These are phyloP conservation scores for Phytophthora pistaciae DNA, from an alignment of 352 stramenopile genomes.

Conservation along the genomic window DNA sequence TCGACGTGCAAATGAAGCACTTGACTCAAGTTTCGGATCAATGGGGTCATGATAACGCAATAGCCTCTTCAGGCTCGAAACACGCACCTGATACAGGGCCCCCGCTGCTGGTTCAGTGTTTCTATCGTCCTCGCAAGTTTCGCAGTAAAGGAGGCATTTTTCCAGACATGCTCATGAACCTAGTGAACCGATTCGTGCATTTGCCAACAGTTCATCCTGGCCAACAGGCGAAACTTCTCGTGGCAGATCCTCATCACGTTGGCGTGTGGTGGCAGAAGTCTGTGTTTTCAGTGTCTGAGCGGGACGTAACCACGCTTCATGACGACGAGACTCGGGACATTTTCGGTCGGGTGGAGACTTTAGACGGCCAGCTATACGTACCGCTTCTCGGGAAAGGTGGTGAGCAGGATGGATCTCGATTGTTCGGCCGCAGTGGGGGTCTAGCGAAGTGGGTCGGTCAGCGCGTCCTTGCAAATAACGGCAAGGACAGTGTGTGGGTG, in stretches of 20 bases:
- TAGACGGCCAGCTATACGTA: conserved; percentile 73
- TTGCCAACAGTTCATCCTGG: conserved; percentile 44
- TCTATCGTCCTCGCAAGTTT: conserved; percentile 65
- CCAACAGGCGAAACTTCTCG: conserved; percentile 57
- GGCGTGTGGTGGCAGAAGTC: conserved; percentile 80
- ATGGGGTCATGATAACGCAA: conserved; percentile 64
- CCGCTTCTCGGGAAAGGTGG: conserved; percentile 46
- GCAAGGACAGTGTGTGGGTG: conserved; percentile 75
- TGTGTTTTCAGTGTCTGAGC: conserved; percentile 54
- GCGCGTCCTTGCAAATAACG: conserved; percentile 71
- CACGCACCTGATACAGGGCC: conserved; percentile 10
- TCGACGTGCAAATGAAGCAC: conserved; percentile 68
- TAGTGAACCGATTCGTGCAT: conserved; percentile 54
- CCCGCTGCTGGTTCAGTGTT: conserved; percentile 36
- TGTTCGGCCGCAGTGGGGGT: conserved; percentile 47
- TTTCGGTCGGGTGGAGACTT: conserved; percentile 52
- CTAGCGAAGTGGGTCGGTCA: conserved; percentile 67
- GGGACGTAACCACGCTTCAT: conserved; percentile 68
- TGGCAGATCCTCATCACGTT: conserved; percentile 57
- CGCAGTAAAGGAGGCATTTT: conserved; percentile 74
- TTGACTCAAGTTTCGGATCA: conserved; percentile 63
- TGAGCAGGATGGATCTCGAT: conserved; percentile 47
- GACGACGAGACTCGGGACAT: conserved; percentile 63
- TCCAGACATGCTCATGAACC: conserved; percentile 52
- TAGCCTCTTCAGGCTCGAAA: conserved; percentile 19